Percentiles rank a stretch among this genome's conserved stretches.
These are phyloP conservation scores for Cytospora mali DNA, from an alignment of 2,329 filamentous ascomycete species.

Conservation along the genomic window DNA sequence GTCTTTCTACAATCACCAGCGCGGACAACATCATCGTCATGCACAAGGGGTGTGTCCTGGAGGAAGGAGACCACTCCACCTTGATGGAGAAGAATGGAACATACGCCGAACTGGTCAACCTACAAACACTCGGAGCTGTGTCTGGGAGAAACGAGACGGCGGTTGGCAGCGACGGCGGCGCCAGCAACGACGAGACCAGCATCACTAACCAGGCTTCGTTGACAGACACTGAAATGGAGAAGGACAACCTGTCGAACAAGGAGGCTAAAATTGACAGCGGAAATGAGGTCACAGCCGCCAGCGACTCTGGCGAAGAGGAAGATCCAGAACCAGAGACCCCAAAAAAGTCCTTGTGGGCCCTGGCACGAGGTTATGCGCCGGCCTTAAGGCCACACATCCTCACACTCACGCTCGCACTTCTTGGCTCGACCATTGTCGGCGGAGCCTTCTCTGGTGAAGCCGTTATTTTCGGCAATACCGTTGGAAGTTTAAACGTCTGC, in stretches of 20 bases:
- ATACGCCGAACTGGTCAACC: conserved; percentile 54
- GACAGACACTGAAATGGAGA: conserved; percentile 12
- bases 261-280: not conserved
- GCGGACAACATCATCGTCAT: conserved; percentile 61
- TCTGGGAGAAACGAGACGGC: not conserved
- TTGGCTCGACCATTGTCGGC: conserved; percentile 56
- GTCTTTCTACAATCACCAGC: conserved; percentile 51
- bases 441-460: conserved; percentile 59
- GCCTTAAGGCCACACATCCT: conserved; percentile 21
- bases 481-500: conserved; percentile 60
- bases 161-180: not conserved
- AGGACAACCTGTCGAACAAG: conserved; percentile 1
- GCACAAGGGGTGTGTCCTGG: conserved; percentile 21
- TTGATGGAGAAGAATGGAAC: conserved; percentile 57
- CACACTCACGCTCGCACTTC: conserved; percentile 48
- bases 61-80: conserved; percentile 48
- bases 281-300: not conserved
- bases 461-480: conserved; percentile 62
- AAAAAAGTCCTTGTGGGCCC: conserved; percentile 19
- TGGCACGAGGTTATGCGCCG: conserved; percentile 20
- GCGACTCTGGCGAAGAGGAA: not conserved
- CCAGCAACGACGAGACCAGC: not conserved
- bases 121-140: conserved; percentile 10
- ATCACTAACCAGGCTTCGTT: conserved; percentile 6
- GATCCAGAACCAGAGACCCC: conserved; percentile 22